Conservation (phyloP, 2,329 filamentous ascomycete genomes). For the Curvularia sp. region DNA sequence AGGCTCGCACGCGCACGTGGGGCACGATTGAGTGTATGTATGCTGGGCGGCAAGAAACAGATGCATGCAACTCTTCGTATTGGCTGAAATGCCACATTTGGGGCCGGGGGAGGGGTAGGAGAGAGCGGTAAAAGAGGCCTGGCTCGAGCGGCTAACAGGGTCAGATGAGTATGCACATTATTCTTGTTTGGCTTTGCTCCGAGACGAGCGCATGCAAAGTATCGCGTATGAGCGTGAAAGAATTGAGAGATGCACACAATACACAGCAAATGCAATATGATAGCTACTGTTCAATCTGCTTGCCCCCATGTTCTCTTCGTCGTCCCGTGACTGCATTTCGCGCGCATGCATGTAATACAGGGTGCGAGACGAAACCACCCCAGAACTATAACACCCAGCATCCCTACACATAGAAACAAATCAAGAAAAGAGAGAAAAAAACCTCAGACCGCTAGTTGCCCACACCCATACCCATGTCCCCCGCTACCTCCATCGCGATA, state of each 20-base stretch:
- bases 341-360: not conserved
- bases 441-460: not conserved
- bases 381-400: slow-evolving; percentile 5
- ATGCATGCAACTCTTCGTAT: not conserved
- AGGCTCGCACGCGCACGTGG: not conserved
- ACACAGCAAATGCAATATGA: not conserved
- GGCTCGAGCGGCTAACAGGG: slow-evolving; percentile 1
- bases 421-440: not conserved
- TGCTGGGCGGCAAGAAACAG: slow-evolving; percentile 13
- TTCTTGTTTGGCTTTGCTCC: not conserved
- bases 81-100: not conserved
- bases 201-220: not conserved
- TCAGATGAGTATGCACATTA: slow-evolving; percentile 5
- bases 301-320: not conserved
- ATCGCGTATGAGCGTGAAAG: not conserved
- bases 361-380: not conserved
- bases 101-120: not conserved
- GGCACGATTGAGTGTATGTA: slow-evolving; percentile 1
- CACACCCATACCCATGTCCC: too few species aligned
- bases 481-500: not conserved
- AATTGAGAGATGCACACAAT: not conserved
- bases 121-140: slow-evolving; percentile 2
- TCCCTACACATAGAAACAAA: slow-evolving; percentile 10
- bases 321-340: too few species aligned
- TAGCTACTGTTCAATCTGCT: not conserved